Conservation (phyloP, 1,284 basidiomycete genomes). For the Puccinia brachypodii region DNA sequence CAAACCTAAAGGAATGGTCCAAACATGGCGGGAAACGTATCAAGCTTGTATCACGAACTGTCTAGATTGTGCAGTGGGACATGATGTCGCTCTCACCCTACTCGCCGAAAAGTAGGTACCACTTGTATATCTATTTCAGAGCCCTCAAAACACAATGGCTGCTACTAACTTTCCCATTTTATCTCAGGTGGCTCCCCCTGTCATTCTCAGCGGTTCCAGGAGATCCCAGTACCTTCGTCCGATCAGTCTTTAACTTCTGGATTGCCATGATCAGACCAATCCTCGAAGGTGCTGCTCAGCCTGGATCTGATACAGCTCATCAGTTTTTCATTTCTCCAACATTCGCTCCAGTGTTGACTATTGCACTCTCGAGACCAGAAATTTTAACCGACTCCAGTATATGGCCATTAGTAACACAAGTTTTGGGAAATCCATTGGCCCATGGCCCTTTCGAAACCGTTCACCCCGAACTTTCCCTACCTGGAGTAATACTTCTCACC, state of each 20-base stretch:
- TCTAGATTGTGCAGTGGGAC: constrained; percentile 34
- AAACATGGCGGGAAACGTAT: constrained; percentile 39
- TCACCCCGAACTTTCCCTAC: constrained; percentile 11
- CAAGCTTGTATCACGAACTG: constrained; percentile 36
- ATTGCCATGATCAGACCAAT: background rate
- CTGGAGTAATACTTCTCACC: constrained; percentile 38
- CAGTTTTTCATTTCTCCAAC: background rate
- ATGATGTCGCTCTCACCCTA: constrained; percentile 1
- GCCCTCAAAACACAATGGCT: background rate
- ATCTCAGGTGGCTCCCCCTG: constrained; percentile 29
- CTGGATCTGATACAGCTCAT: background rate
- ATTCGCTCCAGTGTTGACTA: background rate
- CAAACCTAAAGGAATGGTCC: constrained; percentile 24
- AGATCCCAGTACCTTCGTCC: constrained; percentile 7
- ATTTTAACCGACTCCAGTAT: constrained; percentile 14
- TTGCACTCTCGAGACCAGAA: constrained; percentile 28
- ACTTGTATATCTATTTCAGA: background rate
- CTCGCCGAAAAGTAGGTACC: constrained; percentile 27
- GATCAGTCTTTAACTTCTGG: background rate
- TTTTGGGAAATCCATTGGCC: constrained; percentile 7
- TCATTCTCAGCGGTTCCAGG: background rate
- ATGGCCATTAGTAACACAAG: constrained; percentile 24
- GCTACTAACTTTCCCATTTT: background rate
- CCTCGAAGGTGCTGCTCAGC: background rate
- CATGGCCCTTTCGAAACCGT: background rate